Evolutionary conservation across 345 rosid species (phyloP), one percentile per base, ranked within the genome.

Genomic region (Camelina neglecta): DNA sequence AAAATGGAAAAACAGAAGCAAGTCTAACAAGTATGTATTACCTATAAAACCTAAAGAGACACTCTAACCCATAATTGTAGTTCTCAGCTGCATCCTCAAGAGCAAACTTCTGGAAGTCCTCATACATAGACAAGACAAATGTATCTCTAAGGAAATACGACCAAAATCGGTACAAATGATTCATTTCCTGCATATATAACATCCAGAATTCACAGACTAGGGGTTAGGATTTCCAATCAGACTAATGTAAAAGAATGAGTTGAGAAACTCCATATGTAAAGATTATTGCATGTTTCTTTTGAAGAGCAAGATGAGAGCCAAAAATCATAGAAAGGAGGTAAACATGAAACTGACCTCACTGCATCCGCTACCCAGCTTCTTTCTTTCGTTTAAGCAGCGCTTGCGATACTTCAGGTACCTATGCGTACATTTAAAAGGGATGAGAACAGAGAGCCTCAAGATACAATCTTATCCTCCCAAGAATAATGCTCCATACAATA

Each of bases 21-120:
- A 11, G 3, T 49, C 4, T 35, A 35, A 13, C 12, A 71, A 24
- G 68, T 64, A 47, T 50, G 38, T 26, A 42, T 66, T 90, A 95
- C 99, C 99, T 95, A 65, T 89, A 95, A 81, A 92, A 95, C 83
- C 99, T 88, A 87, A 95, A 95, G 80, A 95, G 97, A 74, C 97
- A 92, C 84, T 92, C 97, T 36, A 86, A 66, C 60, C 99, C 99
- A 80, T 95, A 95, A 80, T 85, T 60, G 83, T 95, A 95, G 84
- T 79, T 84, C 44, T 84, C 87, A 65, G 89, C 87, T 31, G 96
- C 92, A 83, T 94, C 99, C 79, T 95, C 99, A 49, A 86, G 83
- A 29, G 99, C 96, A 71, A 85, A 69, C 82, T 87, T 92, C 79
- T 69, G 83, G 82, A 95, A 95, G 76, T 95, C 99, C 33, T 90